phyloP scores from a whole-genome alignment of 2,329 filamentous ascomycete species.

The Lizonia empirigonia region DNA sequence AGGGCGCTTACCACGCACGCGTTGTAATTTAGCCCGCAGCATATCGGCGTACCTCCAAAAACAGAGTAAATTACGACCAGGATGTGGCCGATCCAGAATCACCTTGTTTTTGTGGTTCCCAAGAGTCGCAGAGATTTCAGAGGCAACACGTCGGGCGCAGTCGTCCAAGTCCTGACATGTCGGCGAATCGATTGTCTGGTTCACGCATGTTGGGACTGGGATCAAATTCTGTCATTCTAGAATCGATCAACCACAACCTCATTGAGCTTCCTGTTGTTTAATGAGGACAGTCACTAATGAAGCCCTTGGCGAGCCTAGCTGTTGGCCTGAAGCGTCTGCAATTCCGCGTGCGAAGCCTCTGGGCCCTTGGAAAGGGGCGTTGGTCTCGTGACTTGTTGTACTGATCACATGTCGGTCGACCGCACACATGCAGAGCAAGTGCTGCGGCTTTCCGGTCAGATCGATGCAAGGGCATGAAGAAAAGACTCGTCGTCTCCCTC shows the following conservation, averaged over 20 bases:
- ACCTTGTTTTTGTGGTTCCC: slow-evolving; percentile 17
- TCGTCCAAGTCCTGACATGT: slow-evolving; percentile 5
- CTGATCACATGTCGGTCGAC: background rate
- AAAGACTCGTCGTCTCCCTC: slow-evolving; percentile 1
- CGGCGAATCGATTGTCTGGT: slow-evolving; percentile 10
- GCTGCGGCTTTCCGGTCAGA: background rate
- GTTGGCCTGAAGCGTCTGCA: slow-evolving; percentile 29
- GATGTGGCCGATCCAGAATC: slow-evolving; percentile 24
- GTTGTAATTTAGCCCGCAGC: slow-evolving; percentile 30
- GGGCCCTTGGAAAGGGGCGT: slow-evolving; percentile 35
- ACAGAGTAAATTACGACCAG: slow-evolving; percentile 38
- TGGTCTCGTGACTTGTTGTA: slow-evolving; percentile 17
- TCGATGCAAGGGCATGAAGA: slow-evolving; percentile 8
- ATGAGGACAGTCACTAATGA: slow-evolving; percentile 22
- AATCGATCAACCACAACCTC: slow-evolving; percentile 5
- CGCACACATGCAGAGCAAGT: slow-evolving; percentile 1
- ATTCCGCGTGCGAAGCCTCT: slow-evolving; percentile 20
- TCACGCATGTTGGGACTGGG: slow-evolving; percentile 5
- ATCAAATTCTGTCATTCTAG: slow-evolving; percentile 14
- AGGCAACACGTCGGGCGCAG: slow-evolving; percentile 20
- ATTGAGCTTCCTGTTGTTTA: background rate
- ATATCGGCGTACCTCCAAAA: slow-evolving; percentile 30
- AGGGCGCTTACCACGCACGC: slow-evolving; percentile 26
- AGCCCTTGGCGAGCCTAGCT: slow-evolving; percentile 33
- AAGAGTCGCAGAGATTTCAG: slow-evolving; percentile 30